Evolutionary conservation across 257 asterid genomes (phyloP), one percentile per base, ranked within the genome.

Genomic region (Scutellaria baicalensis): DNA sequence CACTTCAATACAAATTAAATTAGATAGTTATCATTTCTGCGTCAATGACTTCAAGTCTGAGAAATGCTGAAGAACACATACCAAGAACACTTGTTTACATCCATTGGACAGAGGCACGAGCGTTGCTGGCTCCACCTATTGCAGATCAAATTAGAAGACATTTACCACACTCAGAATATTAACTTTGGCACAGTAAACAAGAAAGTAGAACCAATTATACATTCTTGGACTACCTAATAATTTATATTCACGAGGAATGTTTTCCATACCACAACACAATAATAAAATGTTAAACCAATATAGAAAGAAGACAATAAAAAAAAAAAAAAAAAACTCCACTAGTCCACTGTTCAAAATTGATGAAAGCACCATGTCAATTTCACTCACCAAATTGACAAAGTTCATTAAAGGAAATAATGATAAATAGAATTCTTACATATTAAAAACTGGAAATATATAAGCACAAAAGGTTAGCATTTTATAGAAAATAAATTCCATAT

Each of bases 71-170:
- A 63, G 48, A 69, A 61, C 35, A 57, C 78, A 45, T 89, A 94
- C 99, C 92, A 94, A 84, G 79, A 94, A 89, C 40, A 94, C 97
- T 86, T 94, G 97, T 82, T 94, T 94, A 80, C 99, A 94, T 65
- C 99, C 99, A 75, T 76, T 89, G 74, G 96, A 88, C 79, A 94
- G 81, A 17, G 99, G 99, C 59, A 94, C 82, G 45, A 94, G 91
- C 17, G 92, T 91, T 61, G 97, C 90, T 14, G 96, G 96, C 80
- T 94, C 99, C 80, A 94, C 95, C 99, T 94, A 82, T 86, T 69
- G 74, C 49, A 75, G 47, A 81, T 45, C 49, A 81, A 72, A 72
- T 20, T 35, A 64, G 70, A 73, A 72, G 56, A 35, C 44, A 23
- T 57, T 18, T 45, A 59, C 10, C 18, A 55, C 68, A 75, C 27